Percentiles rank a stretch among this genome's conserved stretches.
These are phyloP conservation scores for Kwoniella newhampshirensis DNA, from an alignment of 768 basidiomycete species.

Conservation along the genomic window DNA sequence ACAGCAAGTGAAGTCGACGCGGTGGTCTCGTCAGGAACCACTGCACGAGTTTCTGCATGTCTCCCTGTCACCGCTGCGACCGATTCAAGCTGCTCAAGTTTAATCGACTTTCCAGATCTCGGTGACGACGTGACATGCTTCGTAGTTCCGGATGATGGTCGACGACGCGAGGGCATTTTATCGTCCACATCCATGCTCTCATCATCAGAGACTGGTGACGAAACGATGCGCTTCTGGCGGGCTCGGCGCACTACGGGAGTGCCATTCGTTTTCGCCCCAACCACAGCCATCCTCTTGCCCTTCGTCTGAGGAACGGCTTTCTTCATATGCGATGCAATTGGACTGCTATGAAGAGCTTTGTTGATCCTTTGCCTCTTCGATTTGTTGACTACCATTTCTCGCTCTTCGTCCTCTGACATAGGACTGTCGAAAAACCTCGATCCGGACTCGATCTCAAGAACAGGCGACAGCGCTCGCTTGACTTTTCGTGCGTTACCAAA, in stretches of 20 bases:
- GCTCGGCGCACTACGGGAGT: conserved; percentile 2
- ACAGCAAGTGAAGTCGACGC: conserved; percentile 19
- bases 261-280: conserved; percentile 3
- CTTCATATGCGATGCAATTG: neutral
- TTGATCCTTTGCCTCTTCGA: conserved; percentile 16
- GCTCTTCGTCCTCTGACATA: conserved; percentile 10
- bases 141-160: neutral
- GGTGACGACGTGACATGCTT: conserved; percentile 9
- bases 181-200: conserved; percentile 18
- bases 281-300: neutral
- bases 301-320: conserved; percentile 3
- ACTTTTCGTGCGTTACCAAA: conserved; percentile 4
- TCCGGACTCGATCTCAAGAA: conserved; percentile 8
- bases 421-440: conserved; percentile 4
- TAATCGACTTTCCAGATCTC: conserved; percentile 13
- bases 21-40: conserved; percentile 19
- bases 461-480: conserved; percentile 19
- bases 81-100: conserved; percentile 17
- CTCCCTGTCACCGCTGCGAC: neutral
- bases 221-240: conserved; percentile 27
- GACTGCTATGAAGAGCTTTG: conserved; percentile 9
- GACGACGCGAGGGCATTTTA: neutral
- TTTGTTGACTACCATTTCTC: conserved; percentile 11
- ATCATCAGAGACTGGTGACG: conserved; percentile 30
- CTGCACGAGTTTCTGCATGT: conserved; percentile 8